Percentiles rank a stretch among this genome's conserved stretches.
Evolutionary conservation across 768 basidiomycete species (phyloP).

Genomic region (Termitomyces eurrhizus): DNA sequence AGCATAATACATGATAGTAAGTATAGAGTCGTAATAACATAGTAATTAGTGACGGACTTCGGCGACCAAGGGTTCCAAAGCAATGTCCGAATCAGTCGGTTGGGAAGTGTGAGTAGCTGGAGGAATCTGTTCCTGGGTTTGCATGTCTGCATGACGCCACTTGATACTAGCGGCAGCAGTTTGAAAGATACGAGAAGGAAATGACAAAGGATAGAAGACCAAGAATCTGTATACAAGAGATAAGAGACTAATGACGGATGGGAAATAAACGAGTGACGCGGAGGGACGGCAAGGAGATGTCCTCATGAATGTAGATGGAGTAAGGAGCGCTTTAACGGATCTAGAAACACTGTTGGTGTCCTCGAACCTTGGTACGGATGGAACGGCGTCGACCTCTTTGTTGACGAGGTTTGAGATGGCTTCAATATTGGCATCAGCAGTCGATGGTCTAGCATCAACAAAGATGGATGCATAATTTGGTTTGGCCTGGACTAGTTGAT

Average conservation of each 20-base stretch:
- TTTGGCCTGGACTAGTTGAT: conserved; percentile 30
- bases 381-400: conserved; percentile 52
- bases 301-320: conserved; percentile 14
- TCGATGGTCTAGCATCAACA: conserved; percentile 23
- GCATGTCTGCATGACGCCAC: conserved; percentile 10
- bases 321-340: conserved; percentile 30
- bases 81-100: conserved; percentile 4
- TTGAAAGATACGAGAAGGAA: conserved; percentile 40
- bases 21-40: conserved; percentile 25
- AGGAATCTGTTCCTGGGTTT: conserved; percentile 13
- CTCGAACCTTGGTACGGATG: conserved; percentile 38
- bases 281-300: conserved; percentile 1
- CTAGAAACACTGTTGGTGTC: conserved; percentile 33
- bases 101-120: neutral
- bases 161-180: conserved; percentile 21
- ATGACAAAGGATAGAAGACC: conserved; percentile 44
- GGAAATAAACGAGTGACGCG: conserved; percentile 28
- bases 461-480: conserved; percentile 26
- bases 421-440: conserved; percentile 19
- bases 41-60: conserved; percentile 47
- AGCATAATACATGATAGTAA: conserved; percentile 38
- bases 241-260: conserved; percentile 39
- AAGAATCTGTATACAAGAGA: conserved; percentile 45
- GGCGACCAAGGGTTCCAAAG: conserved; percentile 33
- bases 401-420: conserved; percentile 25